Base-by-base conservation (phyloP, 148 eudicot genomes). In the Mesembryanthemum crystallinum region DNA sequence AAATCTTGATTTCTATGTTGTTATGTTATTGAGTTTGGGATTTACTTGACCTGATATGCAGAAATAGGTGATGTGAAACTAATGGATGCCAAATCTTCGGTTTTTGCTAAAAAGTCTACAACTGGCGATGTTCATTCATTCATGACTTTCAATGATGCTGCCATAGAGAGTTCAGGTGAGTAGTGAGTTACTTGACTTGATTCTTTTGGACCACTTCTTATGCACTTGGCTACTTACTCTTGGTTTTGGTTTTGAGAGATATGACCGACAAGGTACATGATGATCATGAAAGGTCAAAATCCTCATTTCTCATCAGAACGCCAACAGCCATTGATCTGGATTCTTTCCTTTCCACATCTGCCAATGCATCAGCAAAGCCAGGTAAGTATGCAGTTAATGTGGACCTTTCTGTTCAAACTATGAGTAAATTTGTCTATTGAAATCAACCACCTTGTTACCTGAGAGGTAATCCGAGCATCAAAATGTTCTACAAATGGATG, bases 361-460 rank as follows among this genome's bases (percentile, higher is more conserved):
- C 73, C 47, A 47, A 74, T 79, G 79, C 80, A 62, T 76, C 82
- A 72, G 72, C 49, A 59, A 85, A 77, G 39, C 60, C 79, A 84
- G 91, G 96, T 93, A 32, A 57, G 47, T 17, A 66, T 58, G 67
- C 62, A n/a, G 62, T 28, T 24, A 72, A n/a, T 3, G 45, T 67
- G 11, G 14, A 11, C 35, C 23, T n/a, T 37, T 62, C 25, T 32
- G 49, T 9, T 45, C 12, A 4, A 15, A 51, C 4, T 30, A 28
- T 47, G 28, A 17, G 59, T 30, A 21, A 28, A 18, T 35, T 72
- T 25, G 49, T 49, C 35, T 3, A 15, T 63, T 70, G 10, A 55
- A 24, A 47, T 74, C 6, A 49, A 17, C 27, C 35, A 45, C 24
- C 28, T 72, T 23, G 14, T 37, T 5, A 52, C 45, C 17, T 33